A percentile compares a stretch with the other conserved stretches of the same genome.
Evolutionary conservation across 2,329 filamentous ascomycete species (phyloP).

Genomic region (Talaromyces sp.): DNA sequence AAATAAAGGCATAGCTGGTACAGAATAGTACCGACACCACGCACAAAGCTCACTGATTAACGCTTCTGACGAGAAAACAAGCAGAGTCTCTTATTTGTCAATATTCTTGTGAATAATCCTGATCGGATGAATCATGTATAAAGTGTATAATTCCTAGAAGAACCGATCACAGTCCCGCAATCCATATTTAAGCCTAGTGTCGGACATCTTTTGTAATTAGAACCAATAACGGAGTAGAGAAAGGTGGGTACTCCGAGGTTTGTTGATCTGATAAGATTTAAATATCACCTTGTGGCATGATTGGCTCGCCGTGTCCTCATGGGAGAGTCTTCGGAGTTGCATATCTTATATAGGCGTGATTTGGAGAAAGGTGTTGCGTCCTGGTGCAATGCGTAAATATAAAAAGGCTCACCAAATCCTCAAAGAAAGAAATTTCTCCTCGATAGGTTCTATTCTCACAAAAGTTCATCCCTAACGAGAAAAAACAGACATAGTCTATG

Average conservation of each 20-base stretch:
- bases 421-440: too few relatives aligned
- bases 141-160: not conserved
- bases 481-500: too few relatives aligned
- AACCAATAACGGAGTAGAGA: not conserved
- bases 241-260: not conserved
- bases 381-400: not conserved
- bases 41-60: too few relatives aligned
- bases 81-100: too few relatives aligned
- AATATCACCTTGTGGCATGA: not conserved
- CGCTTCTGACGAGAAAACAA: too few relatives aligned
- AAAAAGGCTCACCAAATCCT: not conserved
- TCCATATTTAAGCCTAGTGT: not conserved
- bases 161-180: not conserved
- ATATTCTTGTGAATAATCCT: too few relatives aligned
- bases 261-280: not conserved
- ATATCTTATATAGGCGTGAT: not conserved
- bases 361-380: not conserved
- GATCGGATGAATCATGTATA: too few relatives aligned
- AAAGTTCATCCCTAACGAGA: too few relatives aligned
- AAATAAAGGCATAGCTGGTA: too few relatives aligned
- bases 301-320: not conserved
- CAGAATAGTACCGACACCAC: too few relatives aligned
- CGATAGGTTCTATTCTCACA: too few relatives aligned
- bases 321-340: not conserved
- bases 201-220: not conserved